These are phyloP conservation scores for Martensiomyces pterosporus DNA, from an alignment of 192 early-diverging fungal genomes.

Conservation along the genomic window DNA sequence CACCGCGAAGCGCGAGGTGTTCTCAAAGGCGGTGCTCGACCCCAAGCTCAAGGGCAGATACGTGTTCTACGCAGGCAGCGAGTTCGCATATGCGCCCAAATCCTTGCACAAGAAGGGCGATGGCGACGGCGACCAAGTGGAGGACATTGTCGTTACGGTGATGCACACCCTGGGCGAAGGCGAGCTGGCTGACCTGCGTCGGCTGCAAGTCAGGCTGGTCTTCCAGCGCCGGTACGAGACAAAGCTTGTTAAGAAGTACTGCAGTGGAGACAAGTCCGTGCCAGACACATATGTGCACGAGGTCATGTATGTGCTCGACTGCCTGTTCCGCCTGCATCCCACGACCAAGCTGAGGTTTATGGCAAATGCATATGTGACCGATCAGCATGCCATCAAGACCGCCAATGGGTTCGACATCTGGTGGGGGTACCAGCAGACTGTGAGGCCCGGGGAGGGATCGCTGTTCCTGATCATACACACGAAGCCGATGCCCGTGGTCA, in stretches of 20 bases:
- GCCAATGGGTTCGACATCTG: constrained; percentile 17
- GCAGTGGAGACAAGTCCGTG: not conserved
- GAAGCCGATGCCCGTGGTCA: constrained; percentile 9
- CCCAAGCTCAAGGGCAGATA: not conserved
- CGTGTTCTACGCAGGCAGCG: not conserved
- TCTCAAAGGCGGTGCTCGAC: too few species aligned
- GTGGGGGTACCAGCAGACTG: constrained; percentile 31
- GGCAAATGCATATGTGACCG: not conserved
- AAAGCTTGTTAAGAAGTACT: not conserved
- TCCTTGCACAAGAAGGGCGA: not conserved
- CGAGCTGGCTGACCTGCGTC: too few species aligned
- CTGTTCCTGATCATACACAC: constrained; percentile 10
- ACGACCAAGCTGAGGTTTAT: not conserved
- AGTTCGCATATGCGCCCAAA: not conserved
- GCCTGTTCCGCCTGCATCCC: not conserved
- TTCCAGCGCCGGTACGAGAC: not conserved
- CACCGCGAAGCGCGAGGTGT: too few species aligned
- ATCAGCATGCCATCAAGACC: not conserved
- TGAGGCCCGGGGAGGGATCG: constrained; percentile 2
- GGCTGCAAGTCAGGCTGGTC: not conserved
- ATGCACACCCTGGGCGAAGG: too few species aligned
- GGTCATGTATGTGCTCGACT: not conserved
- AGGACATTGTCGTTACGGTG: too few species aligned
- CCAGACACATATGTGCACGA: not conserved
- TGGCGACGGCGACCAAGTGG: not conserved